phyloP scores from a whole-genome alignment of 2,329 filamentous ascomycete genomes.

The Chalaropsis thielavioides region DNA sequence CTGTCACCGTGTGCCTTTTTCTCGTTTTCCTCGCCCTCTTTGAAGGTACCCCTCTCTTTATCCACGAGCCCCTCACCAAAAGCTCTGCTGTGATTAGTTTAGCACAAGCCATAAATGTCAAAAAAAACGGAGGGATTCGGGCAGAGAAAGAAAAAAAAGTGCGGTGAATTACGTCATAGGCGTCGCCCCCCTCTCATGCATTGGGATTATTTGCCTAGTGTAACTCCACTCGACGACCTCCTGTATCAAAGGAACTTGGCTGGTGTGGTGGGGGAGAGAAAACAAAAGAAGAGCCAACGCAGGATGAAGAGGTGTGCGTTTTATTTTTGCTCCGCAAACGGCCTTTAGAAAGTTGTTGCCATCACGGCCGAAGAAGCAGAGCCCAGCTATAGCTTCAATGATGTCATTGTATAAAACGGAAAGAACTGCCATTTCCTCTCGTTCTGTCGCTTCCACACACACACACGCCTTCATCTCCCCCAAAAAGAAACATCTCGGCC shows the following conservation, averaged over 20 bases:
- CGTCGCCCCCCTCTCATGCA: background rate
- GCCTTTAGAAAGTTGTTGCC: too few relatives aligned
- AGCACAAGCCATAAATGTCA: background rate
- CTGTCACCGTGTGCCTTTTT: background rate
- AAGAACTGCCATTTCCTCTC: background rate
- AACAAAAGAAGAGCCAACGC: too few relatives aligned
- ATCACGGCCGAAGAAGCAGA: too few relatives aligned
- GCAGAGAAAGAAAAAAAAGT: background rate
- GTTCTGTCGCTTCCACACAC: background rate
- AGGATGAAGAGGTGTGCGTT: too few relatives aligned
- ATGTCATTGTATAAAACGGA: background rate
- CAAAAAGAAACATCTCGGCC: background rate
- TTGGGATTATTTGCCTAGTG: background rate
- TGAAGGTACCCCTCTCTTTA: background rate
- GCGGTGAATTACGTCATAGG: background rate
- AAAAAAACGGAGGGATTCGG: background rate
- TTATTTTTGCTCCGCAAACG: too few relatives aligned
- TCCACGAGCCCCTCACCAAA: background rate
- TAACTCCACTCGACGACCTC: background rate
- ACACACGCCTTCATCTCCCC: background rate
- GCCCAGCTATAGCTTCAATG: background rate
- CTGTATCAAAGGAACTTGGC: background rate
- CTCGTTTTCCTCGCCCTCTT: background rate
- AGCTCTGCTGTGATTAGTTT: background rate
- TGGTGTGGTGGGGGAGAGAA: too few relatives aligned